Evolutionary conservation across 2,329 filamentous ascomycete genomes (phyloP), one percentile per base, ranked within the genome.

Genomic region (Camptophora hylomeconis): DNA sequence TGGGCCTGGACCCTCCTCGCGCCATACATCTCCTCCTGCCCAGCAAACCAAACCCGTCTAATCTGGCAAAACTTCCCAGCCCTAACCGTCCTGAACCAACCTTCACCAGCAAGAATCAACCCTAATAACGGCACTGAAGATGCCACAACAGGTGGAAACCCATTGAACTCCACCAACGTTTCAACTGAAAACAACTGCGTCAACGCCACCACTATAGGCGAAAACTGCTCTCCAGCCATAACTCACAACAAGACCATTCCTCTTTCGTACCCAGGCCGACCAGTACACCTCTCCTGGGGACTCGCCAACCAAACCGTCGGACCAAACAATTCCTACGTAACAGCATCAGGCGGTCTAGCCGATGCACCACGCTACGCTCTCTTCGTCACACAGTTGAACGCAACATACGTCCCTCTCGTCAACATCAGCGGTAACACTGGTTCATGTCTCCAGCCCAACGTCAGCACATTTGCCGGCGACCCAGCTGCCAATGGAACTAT

Each of bases 61-160:
- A 67, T 72, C 14, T 92, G 82, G 81, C 78, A 87, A 50, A 92
- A 92, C 59, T 86, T 81, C 58, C 82, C 81, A 0, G 65, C 69
- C 0, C 57, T 89, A 10, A 62, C 67, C 42, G 62, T 89, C 27
- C 58, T 78, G 17, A 86, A 87, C 56, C 75, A 87, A 49, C 75
- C 81, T 2, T 87, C 86, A 52, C 67, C 76, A 13, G 72, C 72
- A 35, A 70, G 76, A 15, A 60, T 74, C 48, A 71, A 79, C 31
- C 70, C 70, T 9, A 54, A 70, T 37, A 75, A 74, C 42, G 78
- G 82, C 53, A 79, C 75, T 0, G 60, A 65, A 1, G 72, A 72
- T 10, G 19, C 27, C 7, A n/a, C n/a, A n/a, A 12, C 17, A 5
- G 27, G 27, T 4, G 4, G 11, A 65, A 14, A 21, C 16, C 26